phyloP scores from a whole-genome alignment of 768 basidiomycete genomes.

The Auricularia heimuer region DNA sequence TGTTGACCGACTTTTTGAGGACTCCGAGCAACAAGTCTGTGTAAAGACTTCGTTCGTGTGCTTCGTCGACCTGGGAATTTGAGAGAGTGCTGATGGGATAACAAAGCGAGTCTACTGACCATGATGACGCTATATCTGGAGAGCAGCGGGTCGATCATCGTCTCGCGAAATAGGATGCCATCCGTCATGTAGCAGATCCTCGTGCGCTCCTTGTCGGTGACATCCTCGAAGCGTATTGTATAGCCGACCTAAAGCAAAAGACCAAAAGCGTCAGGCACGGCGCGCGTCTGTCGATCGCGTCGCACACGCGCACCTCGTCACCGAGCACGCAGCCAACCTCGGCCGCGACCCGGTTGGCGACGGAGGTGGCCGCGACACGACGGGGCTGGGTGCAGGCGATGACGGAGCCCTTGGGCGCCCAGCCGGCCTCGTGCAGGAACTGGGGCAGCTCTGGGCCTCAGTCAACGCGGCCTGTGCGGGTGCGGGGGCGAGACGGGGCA shows the following conservation, averaged over 20 bases:
- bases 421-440: constrained; percentile 88
- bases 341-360: constrained; percentile 82
- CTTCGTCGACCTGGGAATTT: constrained; percentile 70
- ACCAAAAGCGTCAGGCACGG: not conserved
- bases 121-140: constrained; percentile 93
- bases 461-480: constrained; percentile 2
- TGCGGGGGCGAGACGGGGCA: not conserved
- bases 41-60: constrained; percentile 92
- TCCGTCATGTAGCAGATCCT: constrained; percentile 95
- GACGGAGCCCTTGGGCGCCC: constrained; percentile 72
- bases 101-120: constrained; percentile 36
- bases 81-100: not conserved
- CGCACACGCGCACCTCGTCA: constrained; percentile 53
- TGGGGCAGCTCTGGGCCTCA: constrained; percentile 74
- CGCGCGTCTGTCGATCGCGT: not conserved
- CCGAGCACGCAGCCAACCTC: constrained; percentile 86
- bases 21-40: constrained; percentile 88
- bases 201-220: constrained; percentile 74
- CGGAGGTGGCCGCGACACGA: constrained; percentile 90
- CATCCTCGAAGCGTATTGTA: constrained; percentile 92
- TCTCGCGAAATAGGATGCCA: constrained; percentile 95
- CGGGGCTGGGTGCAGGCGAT: constrained; percentile 92
- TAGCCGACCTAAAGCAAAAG: constrained; percentile 71
- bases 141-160: constrained; percentile 82
- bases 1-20: constrained; percentile 68